Percentiles rank a stretch among this genome's conserved stretches.
Conservation (phyloP, 2,329 filamentous ascomycete species). For the Neofusicoccum sp. region DNA sequence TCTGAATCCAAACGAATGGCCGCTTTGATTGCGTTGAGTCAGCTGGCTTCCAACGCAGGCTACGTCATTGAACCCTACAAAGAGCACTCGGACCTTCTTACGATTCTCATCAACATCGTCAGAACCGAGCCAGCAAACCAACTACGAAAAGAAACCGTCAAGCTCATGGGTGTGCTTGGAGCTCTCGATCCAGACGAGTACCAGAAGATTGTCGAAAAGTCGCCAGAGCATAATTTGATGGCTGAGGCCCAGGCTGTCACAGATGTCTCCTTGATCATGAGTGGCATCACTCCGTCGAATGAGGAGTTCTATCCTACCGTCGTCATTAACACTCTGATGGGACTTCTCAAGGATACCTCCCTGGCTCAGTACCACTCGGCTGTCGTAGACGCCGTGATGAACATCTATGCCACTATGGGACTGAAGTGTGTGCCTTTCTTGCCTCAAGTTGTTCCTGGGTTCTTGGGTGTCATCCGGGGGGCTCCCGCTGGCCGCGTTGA, state of each 20-base stretch:
- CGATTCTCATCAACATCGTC: conserved; percentile 90
- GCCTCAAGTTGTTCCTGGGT: conserved; percentile 89
- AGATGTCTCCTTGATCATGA: conserved; percentile 98
- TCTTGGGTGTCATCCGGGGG: conserved; percentile 82
- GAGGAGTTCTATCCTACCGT: conserved; percentile 99
- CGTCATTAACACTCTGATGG: conserved; percentile 91
- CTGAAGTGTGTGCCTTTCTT: conserved; percentile 95
- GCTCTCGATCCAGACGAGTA: conserved; percentile 95
- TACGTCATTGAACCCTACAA: conserved; percentile 97
- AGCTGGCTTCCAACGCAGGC: conserved; percentile 91
- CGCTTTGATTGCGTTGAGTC: conserved; percentile 83
- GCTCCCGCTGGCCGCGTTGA: conserved; percentile 77
- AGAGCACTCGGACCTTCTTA: conserved; percentile 90
- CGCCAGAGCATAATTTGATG: conserved; percentile 74
- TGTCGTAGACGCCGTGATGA: conserved; percentile 97
- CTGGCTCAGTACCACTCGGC: conserved; percentile 86
- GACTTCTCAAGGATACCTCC: conserved; percentile 87
- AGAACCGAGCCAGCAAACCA: conserved; percentile 85
- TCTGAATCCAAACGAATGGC: conserved; percentile 88
- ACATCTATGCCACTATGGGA: conserved; percentile 94
- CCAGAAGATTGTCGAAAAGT: conserved; percentile 87
- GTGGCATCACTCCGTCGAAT: conserved; percentile 88
- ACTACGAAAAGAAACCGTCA: conserved; percentile 90
- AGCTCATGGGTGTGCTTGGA: conserved; percentile 91
- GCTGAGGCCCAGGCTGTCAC: conserved; percentile 70